These are phyloP conservation scores for Phytophthora parvispora DNA, from an alignment of 352 stramenopile genomes.

Conservation along the genomic window DNA sequence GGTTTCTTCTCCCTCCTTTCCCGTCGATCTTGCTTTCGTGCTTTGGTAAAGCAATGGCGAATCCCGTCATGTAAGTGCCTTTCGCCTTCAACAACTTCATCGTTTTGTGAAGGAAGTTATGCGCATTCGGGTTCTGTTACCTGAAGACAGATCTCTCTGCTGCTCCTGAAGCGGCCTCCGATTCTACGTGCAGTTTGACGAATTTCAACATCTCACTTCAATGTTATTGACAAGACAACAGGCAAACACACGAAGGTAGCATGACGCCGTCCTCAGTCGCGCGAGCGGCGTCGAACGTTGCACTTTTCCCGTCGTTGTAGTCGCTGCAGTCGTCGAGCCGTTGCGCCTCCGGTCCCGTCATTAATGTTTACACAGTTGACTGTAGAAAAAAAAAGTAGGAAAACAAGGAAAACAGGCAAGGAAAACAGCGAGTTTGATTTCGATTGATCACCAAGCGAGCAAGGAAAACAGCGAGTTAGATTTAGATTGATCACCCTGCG, in stretches of 20 bases:
- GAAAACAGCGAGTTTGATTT: slow-evolving; percentile 8
- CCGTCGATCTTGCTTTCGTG: too few species aligned
- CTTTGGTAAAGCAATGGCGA: too few species aligned
- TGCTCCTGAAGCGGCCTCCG: background rate
- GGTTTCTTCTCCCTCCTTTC: background rate
- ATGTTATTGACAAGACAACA: background rate
- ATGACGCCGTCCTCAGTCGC: background rate
- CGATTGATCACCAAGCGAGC: background rate
- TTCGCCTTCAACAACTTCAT: background rate
- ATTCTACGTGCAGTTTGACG: too few species aligned
- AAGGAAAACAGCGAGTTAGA: slow-evolving; percentile 6
- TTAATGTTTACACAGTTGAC: slow-evolving; percentile 51
- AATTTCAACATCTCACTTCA: background rate
- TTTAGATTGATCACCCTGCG: background rate
- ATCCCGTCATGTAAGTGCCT: too few species aligned
- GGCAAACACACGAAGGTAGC: background rate
- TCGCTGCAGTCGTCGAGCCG: background rate
- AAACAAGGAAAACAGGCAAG: too few species aligned
- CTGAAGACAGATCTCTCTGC: background rate
- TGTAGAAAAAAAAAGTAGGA: slow-evolving; percentile 2
- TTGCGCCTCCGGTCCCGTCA: background rate
- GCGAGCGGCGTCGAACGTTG: background rate
- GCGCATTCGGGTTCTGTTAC: background rate
- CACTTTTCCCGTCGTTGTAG: background rate
- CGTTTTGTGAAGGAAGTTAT: too few species aligned